Base-by-base conservation (phyloP, 257 asterid species). In the Solanum infundibuliforme region DNA sequence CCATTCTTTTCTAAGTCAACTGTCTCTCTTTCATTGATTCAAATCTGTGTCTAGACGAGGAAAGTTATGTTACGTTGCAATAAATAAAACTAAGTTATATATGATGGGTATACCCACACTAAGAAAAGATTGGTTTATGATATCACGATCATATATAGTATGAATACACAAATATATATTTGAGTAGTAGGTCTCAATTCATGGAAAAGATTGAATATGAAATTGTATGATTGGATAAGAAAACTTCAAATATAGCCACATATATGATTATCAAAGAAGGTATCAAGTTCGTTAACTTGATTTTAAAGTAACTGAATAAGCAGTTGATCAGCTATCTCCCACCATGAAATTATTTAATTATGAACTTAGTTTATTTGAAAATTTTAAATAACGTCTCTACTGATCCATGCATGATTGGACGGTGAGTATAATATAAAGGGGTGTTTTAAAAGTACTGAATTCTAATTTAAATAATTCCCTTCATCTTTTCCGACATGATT, bases 301-400 rank as follows among this genome's bases (percentile, higher is more conserved):
- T 66, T 35, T 43, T 43, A 43, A 83, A 85, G 86, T 35, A 85
- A 88, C 71, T 46, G 85, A 81, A 46, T 81, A 31, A 62, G 73
- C 65, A 62, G 90, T 85, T 65, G 86, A 88, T 88, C 83, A 46
- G 41, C 29, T 8, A 76, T 82, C 86, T 72, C 8, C 72, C 58
- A 39, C 41, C 36, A 62, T 21, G 10, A 52, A 48, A 76, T 69
- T 34, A 77, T 65, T 25, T 34, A 62, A 62, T 72, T 25, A 36
- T 2, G 16, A 58, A 10, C 31, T 14, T 79, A 27, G 1, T 43
- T 79, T 79, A 43, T 31, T 41, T 41, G 0, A 27, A 43, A 14
- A 79, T 4, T 20, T 7, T 3, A 79, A 27, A 43, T 21, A 25
- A 79, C 75, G 71, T n/a, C 3, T 41, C 55, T 14, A 13, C 16